phyloP scores from a whole-genome alignment of 441 rosid species.

The Codiaeum variegatum region DNA sequence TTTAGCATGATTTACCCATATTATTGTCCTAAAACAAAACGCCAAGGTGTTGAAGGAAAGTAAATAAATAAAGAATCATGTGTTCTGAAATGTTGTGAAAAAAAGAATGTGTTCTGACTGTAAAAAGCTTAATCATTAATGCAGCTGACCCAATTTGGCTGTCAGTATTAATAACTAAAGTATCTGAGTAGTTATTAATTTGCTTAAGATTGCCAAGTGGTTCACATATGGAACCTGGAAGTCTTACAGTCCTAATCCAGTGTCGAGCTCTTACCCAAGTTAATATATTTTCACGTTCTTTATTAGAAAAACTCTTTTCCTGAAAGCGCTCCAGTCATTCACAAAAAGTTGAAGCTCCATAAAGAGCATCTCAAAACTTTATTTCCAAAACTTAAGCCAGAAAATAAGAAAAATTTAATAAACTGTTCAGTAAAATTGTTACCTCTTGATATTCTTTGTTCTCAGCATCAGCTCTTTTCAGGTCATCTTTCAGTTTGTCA shows the following conservation, averaged over 20 bases:
- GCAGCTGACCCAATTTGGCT: neutral
- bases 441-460: conserved; percentile 47
- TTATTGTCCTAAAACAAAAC: too few relatives aligned
- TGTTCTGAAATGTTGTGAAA: neutral
- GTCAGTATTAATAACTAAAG: neutral
- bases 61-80: neutral
- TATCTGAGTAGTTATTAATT: neutral
- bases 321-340: conserved; percentile 18
- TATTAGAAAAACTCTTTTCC: conserved; percentile 26
- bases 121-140: neutral
- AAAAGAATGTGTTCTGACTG: neutral
- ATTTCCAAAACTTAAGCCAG: conserved; percentile 30
- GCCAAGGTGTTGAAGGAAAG: neutral
- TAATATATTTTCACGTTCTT: neutral
- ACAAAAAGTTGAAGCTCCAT: conserved; percentile 36
- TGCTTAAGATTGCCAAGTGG: neutral
- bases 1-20: neutral
- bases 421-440: conserved; percentile 15
- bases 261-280: neutral
- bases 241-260: neutral
- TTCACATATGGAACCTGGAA: conserved; percentile 32
- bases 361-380: conserved; percentile 34
- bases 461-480: conserved; percentile 32
- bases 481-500: conserved; percentile 48
- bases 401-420: conserved; percentile 15